These are phyloP conservation scores for Termitomyces eurrhizus DNA, from an alignment of 768 basidiomycete genomes.

Conservation along the genomic window DNA sequence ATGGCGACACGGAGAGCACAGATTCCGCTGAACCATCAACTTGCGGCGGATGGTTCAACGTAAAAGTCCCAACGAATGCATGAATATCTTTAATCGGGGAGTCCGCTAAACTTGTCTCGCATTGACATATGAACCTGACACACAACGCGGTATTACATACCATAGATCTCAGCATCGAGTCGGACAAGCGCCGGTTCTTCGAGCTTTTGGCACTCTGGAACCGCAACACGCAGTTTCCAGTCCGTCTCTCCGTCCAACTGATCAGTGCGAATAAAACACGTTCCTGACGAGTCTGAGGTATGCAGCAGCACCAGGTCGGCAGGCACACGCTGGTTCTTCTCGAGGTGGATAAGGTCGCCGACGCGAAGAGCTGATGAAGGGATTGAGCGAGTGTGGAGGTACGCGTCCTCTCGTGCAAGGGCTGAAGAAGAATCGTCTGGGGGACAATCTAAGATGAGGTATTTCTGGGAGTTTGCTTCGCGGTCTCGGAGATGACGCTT, in stretches of 20 bases:
- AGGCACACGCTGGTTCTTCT: conserved; percentile 97
- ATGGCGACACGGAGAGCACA: conserved; percentile 61
- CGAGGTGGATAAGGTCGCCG: conserved; percentile 85
- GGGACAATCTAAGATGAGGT: conserved; percentile 71
- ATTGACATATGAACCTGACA: conserved; percentile 13
- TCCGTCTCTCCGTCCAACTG: conserved; percentile 99
- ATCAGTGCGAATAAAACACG: conserved; percentile 97
- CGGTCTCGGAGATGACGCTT: conserved; percentile 87
- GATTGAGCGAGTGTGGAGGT: conserved; percentile 58
- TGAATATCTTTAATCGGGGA: conserved; percentile 97
- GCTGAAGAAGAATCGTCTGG: conserved; percentile 31
- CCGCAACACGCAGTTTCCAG: conserved; percentile 94
- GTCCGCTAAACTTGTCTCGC: conserved; percentile 56
- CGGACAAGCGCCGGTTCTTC: conserved; percentile 48
- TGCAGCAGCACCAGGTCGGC: conserved; percentile 88
- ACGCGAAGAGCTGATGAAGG: conserved; percentile 88
- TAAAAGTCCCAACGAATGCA: conserved; percentile 90
- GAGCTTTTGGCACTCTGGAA: conserved; percentile 78
- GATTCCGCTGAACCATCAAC: conserved; percentile 19
- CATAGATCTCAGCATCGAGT: conserved; percentile 88
- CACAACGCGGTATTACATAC: conserved; percentile 33
- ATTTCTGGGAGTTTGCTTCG: conserved; percentile 93
- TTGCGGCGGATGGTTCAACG: conserved; percentile 51
- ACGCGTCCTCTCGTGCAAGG: conserved; percentile 31
- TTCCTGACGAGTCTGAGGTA: conserved; percentile 86